Conservation (phyloP, 2,329 filamentous ascomycete genomes). For the Fusarium lateritium region DNA sequence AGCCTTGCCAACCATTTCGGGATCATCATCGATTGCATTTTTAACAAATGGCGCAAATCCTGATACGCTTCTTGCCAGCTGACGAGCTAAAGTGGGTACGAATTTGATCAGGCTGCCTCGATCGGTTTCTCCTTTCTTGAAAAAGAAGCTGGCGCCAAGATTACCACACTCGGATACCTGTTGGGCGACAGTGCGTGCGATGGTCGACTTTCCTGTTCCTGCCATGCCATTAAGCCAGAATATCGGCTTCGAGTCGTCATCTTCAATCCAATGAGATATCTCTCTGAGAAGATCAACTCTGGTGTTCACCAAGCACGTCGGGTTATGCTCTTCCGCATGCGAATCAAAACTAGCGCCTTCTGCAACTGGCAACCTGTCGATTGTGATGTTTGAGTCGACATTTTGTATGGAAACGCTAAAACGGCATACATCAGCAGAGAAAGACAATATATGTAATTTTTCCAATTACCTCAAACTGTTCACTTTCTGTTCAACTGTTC, state of each 20-base stretch:
- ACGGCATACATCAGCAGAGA: no score
- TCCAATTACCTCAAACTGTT: neutral
- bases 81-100: slow-evolving; percentile 57
- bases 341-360: slow-evolving; percentile 54
- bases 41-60: no score
- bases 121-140: slow-evolving; percentile 56
- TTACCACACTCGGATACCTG: neutral
- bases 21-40: no score
- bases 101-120: slow-evolving; percentile 54
- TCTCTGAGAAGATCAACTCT: slow-evolving; percentile 50
- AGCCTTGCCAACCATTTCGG: no score
- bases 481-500: neutral
- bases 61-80: slow-evolving; percentile 45
- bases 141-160: slow-evolving; percentile 60
- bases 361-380: neutral
- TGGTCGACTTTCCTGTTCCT: slow-evolving; percentile 59
- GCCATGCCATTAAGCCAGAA: slow-evolving; percentile 59
- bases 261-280: slow-evolving; percentile 14
- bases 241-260: slow-evolving; percentile 40
- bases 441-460: no score
- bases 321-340: slow-evolving; percentile 50
- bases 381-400: no score
- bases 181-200: slow-evolving; percentile 57
- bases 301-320: slow-evolving; percentile 52
- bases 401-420: no score